Base-by-base conservation (phyloP, 163 green algal species). In the Chlamydomonas reinhardtii region DNA sequence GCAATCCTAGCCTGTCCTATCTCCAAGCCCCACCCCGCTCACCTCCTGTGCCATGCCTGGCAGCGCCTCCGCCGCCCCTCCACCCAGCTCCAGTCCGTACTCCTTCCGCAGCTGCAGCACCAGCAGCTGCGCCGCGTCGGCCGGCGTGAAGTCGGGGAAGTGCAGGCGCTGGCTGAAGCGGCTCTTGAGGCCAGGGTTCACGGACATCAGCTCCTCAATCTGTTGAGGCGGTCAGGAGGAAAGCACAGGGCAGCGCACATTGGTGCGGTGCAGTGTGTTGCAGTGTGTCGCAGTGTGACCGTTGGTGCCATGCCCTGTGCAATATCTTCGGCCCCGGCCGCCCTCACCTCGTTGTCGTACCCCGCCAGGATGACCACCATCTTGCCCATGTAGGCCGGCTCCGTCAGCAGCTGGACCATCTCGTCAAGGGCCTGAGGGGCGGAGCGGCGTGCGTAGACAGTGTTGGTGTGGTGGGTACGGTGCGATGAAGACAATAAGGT, bases 291-390 rank as follows among this genome's bases (percentile, higher is more conserved):
- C n/a, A n/a, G n/a, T n/a, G n/a, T n/a, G n/a, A n/a, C n/a, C n/a
- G n/a, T n/a, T n/a, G n/a, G n/a, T n/a, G n/a, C n/a, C n/a, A n/a
- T n/a, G n/a, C n/a, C n/a, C n/a, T n/a, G n/a, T n/a, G n/a, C n/a
- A n/a, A n/a, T n/a, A n/a, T n/a, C n/a, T n/a, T n/a, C n/a, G n/a
- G n/a, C n/a, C n/a, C n/a, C n/a, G n/a, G n/a, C n/a, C n/a, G n/a
- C 69, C 11, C 62, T 9, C 35, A 87, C 87, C 87, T 89, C 31
- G 0, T 73, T 5, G 70, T 94, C 89, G 59, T 94, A 92, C 19
- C 92, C 90, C 24, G 89, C 92, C n/a, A 95, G 82, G 68, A 95
- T 91, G 74, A 94, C 91, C 73, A 95, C 83, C 85, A 95, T 92
- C 86, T 91, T 92, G 85, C 76, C 76, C 64, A 61, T 82, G 82